Conservation (phyloP, 179 eudicot genomes). For the Spergularia azorica region DNA sequence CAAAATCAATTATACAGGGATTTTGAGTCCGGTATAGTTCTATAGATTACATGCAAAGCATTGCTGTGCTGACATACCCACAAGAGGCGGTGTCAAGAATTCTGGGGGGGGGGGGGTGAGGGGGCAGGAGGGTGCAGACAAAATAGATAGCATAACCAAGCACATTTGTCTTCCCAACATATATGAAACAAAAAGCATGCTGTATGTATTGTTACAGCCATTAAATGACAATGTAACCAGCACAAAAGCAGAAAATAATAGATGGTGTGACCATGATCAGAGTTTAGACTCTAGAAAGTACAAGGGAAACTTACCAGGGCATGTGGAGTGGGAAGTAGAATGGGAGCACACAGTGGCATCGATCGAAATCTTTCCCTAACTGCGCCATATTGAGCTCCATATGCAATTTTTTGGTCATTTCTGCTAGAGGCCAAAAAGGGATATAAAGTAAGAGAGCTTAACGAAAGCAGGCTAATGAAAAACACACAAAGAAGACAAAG, state of each 20-base stretch:
- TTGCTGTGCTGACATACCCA: neutral
- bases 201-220: no score
- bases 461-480: neutral
- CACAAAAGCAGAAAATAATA: neutral
- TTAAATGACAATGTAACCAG: neutral
- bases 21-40: neutral
- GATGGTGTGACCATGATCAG: neutral
- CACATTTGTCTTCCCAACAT: no score
- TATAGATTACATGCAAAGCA: neutral
- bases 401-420: conserved; percentile 58
- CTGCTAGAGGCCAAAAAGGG: conserved; percentile 40
- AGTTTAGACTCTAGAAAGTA: neutral
- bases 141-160: no score
- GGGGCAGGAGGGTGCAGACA: no score
- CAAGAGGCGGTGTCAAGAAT: neutral
- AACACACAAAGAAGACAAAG: neutral
- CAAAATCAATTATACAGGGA: neutral
- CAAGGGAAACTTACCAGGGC: conserved; percentile 55
- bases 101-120: no score
- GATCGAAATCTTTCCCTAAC: conserved; percentile 88
- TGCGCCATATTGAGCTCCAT: conserved; percentile 51
- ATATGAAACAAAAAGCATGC: no score
- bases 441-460: conserved; percentile 8
- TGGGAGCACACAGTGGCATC: conserved; percentile 88
- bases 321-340: conserved; percentile 90